These are phyloP conservation scores for Saccharum hybrid DNA, from an alignment of 202 grass and related monocot genomes.

Conservation along the genomic window DNA sequence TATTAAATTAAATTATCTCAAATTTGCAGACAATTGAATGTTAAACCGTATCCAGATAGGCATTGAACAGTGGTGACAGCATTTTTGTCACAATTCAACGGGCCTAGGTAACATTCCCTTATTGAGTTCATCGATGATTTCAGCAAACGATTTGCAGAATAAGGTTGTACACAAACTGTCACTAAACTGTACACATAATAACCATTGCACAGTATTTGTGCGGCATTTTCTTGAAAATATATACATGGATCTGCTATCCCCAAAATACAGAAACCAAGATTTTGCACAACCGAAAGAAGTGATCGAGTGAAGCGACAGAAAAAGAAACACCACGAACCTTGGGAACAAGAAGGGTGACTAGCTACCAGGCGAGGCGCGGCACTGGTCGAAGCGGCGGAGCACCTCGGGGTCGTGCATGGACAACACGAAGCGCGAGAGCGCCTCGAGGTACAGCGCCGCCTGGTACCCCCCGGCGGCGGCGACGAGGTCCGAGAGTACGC, in stretches of 20 bases:
- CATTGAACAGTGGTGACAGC: neutral
- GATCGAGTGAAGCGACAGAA: constrained; percentile 7
- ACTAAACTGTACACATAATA: constrained; percentile 18
- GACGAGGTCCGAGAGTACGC: constrained; percentile 61
- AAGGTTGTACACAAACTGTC: constrained; percentile 14
- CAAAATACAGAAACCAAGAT: constrained; percentile 51
- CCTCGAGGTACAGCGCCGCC: constrained; percentile 67
- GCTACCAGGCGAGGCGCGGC: constrained; percentile 49
- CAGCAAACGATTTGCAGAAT: constrained; percentile 5
- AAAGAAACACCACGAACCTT: constrained; percentile 32
- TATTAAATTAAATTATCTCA: neutral
- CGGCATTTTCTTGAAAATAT: neutral
- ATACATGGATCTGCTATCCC: constrained; percentile 34
- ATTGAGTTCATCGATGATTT: constrained; percentile 16
- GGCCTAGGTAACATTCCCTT: neutral
- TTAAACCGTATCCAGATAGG: neutral
- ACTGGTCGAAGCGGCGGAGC: constrained; percentile 64
- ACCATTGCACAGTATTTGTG: constrained; percentile 13
- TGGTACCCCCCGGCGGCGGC: constrained; percentile 58
- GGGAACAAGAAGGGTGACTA: constrained; percentile 48
- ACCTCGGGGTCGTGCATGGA: constrained; percentile 65
- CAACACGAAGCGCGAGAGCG: constrained; percentile 63
- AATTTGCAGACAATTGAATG: constrained; percentile 15
- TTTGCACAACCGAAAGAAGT: constrained; percentile 37
- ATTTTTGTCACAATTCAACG: constrained; percentile 15